Base-by-base conservation (phyloP, 805 yeast species). In the Priceomyces haplophilus region DNA sequence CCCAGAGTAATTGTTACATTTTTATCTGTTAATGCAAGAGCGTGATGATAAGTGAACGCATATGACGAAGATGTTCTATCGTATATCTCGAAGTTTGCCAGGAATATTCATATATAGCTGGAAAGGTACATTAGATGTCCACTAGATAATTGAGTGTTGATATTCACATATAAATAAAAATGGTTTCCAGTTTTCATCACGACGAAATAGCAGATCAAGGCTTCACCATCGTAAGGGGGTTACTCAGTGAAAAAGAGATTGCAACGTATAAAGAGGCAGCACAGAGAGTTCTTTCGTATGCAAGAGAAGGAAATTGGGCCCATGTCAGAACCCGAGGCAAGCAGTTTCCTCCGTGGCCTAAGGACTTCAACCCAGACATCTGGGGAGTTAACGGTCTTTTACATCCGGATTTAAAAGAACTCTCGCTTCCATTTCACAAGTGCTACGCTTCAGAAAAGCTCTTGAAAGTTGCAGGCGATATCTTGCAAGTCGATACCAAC, bases 261-360 rank as follows among this genome's bases (percentile, higher is more conserved):
- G 60, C 50, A 24, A 44, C 46, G 24, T 73, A 70, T 53, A 47
- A 48, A 34, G 46, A 45, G n/a, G 71, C 74, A 0, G 59, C 78
- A 3, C 61, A 67, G 34, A 45, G 50, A 11, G 57, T 72, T 24
- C 68, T 73, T 13, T 58, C 66, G 31, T 49, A 59, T 23, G 78
- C 78, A 13, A 56, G 80, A 34, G 64, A 56, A 3, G 80, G 80
- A 3, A 58, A 69, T 15, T 75, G 79, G 80, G 61, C 70, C 12
- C 61, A 67, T 38, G 77, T 75, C 12, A 62, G 80, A 47, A 72
- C 78, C 3, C 55, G 71, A 36, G 79, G 79, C 5, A 75, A 75
- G 47, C 80, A 75, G 50, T 75, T 75, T 49, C 80, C 80, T 6
- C 80, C 80, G n/a, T 75, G 80, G 80, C 78, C 79, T 13, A 61